Evolutionary conservation across 2,329 filamentous ascomycete genomes (phyloP), one percentile per base, ranked within the genome.

Genomic region (Berkeleyomyces basicola): DNA sequence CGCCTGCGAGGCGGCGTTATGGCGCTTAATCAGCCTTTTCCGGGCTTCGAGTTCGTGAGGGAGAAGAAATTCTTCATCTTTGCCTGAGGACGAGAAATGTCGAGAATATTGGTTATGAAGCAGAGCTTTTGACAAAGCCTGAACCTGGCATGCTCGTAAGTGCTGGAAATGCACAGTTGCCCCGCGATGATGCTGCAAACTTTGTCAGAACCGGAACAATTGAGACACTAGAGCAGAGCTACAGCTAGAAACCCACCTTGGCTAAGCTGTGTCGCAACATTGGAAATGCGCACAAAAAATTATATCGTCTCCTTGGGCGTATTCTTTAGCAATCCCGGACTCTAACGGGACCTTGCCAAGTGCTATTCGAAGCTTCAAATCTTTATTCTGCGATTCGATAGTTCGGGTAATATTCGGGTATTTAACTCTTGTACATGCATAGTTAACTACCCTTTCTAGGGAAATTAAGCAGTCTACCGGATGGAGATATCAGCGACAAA

Each of bases 151-250:
- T 43, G 58, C 57, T 16, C 63, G 61, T 11, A 62, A 37, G 43
- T 43, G 61, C 47, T 62, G 63, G 10, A 65, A 58, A 47, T 60
- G 58, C 23, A 61, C 47, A 59, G 61, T 53, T 60, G 58, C 63
- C 49, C 63, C 63, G 49, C 51, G 63, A 51, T 65, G 63, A 58
- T 62, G 60, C 63, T 65, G 49, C 31, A 63, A 44, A n/a, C 3
- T 36, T 59, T 61, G 46, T 46, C 36, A 58, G 46, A 9, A 3
- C 23, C 16, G 16, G n/a, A 59, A 33, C 7, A 37, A 47, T 16
- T 49, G 14, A n/a, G 3, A 7, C 37, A 31, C 2, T 5, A 47
- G 7, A 7, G 16, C 14, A 47, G n/a, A 36, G 11, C 2, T 59
- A 36, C 33, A 23, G 10, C 39, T 37, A n/a, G 3, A 37, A 31